A percentile compares a stretch with the other conserved stretches of the same genome.
phyloP scores from a whole-genome alignment of 2,329 filamentous ascomycete species.

The Acephala macrosclerotiorum region DNA sequence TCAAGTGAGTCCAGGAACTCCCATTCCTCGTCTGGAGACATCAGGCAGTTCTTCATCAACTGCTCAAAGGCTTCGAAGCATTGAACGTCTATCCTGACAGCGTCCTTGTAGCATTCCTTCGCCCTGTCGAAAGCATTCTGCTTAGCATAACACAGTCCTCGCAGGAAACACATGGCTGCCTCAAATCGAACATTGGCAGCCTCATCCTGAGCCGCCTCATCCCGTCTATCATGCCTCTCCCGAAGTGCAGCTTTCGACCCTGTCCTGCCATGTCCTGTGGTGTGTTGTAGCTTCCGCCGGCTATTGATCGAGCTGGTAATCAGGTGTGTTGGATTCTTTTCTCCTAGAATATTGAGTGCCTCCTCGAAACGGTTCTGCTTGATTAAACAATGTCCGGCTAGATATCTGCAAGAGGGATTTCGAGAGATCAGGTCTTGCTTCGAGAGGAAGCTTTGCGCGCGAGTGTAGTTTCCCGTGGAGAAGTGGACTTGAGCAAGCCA shows the following conservation, averaged over 20 bases:
- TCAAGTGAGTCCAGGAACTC: constrained; percentile 77
- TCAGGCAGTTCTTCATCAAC: constrained; percentile 93
- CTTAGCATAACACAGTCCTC: constrained; percentile 94
- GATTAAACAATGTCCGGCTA: constrained; percentile 92
- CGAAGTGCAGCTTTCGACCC: constrained; percentile 54
- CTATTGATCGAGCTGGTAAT: constrained; percentile 71
- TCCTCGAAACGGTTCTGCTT: constrained; percentile 92
- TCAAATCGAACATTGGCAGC: constrained; percentile 83
- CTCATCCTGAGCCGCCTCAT: constrained; percentile 62
- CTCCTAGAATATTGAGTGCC: constrained; percentile 84
- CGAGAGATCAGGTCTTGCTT: constrained; percentile 82
- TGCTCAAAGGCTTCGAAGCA: constrained; percentile 99
- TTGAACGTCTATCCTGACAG: constrained; percentile 94
- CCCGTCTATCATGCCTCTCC: constrained; percentile 37
- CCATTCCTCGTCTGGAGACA: constrained; percentile 78
- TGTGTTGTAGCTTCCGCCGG: constrained; percentile 74
- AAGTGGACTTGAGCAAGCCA: constrained; percentile 99
- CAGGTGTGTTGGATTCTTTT: constrained; percentile 92
- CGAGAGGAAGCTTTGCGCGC: constrained; percentile 85
- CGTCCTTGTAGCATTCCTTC: constrained; percentile 98
- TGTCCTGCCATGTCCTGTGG: constrained; percentile 59
- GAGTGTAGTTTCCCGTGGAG: constrained; percentile 91
- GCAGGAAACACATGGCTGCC: constrained; percentile 95
- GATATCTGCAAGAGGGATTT: constrained; percentile 88
- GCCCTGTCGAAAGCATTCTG: constrained; percentile 97